These are phyloP conservation scores for Penicillium sclerotigenum DNA, from an alignment of 2,329 filamentous ascomycete genomes.

Conservation along the genomic window DNA sequence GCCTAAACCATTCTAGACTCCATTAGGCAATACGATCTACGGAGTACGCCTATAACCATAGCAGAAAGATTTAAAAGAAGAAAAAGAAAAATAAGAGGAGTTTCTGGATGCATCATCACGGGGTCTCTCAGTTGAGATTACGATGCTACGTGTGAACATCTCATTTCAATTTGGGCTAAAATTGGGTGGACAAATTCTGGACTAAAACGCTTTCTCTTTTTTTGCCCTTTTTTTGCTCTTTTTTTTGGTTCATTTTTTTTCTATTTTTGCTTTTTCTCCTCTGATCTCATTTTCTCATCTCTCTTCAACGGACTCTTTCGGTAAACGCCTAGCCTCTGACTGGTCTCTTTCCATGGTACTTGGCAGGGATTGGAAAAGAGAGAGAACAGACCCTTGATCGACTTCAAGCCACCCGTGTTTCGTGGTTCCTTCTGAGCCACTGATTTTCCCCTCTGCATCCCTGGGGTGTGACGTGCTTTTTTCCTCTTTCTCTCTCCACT, in stretches of 20 bases:
- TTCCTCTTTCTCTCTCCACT: constrained; percentile 12
- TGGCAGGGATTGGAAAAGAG: constrained; percentile 15
- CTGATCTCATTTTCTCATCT: constrained; percentile 7
- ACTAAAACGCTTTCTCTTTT: background rate
- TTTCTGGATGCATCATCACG: constrained; percentile 6
- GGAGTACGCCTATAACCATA: background rate
- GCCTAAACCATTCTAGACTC: background rate
- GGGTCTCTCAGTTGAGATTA: constrained; percentile 2
- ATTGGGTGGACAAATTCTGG: constrained; percentile 2
- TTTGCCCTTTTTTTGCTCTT: background rate
- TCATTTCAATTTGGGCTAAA: constrained; percentile 7
- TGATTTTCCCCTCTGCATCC: constrained; percentile 19
- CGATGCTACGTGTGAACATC: constrained; percentile 9
- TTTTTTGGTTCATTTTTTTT: background rate
- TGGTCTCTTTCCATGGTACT: constrained; percentile 4
- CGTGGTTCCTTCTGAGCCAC: constrained; percentile 25
- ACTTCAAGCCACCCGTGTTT: constrained; percentile 26
- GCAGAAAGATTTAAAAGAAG: background rate
- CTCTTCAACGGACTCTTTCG: constrained; percentile 17
- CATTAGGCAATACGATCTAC: background rate
- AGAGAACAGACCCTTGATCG: constrained; percentile 29
- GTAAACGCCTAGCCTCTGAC: constrained; percentile 11
- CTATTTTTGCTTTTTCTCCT: background rate
- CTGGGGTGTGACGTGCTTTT: constrained; percentile 14
- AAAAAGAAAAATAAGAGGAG: background rate